phyloP scores from a whole-genome alignment of 2,329 filamentous ascomycete genomes.

The Cladosporium sp. region DNA sequence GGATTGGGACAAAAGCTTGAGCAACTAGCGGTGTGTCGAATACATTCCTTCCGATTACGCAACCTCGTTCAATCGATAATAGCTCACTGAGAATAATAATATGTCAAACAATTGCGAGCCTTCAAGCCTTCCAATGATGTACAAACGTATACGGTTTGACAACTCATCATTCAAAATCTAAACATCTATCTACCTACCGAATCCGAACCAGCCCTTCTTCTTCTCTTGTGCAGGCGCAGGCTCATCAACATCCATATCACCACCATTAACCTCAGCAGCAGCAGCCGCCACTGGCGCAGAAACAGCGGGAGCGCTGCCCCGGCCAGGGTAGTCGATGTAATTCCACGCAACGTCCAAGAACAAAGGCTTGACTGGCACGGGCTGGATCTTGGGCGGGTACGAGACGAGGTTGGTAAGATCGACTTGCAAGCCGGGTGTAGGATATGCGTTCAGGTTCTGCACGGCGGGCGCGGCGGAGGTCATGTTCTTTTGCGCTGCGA shows the following conservation, averaged over 20 bases:
- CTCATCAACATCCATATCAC: slow-evolving; percentile 23
- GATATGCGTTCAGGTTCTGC: slow-evolving; percentile 74
- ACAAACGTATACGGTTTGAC: not conserved
- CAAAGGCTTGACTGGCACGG: slow-evolving; percentile 88
- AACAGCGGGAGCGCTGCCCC: slow-evolving; percentile 32
- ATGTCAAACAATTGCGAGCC: no score
- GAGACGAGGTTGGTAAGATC: slow-evolving; percentile 79
- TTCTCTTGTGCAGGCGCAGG: slow-evolving; percentile 39
- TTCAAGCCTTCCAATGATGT: not conserved
- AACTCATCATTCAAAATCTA: not conserved
- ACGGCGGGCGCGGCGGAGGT: slow-evolving; percentile 62
- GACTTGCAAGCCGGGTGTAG: slow-evolving; percentile 58
- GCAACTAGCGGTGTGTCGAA: not conserved
- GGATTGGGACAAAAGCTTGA: not conserved
- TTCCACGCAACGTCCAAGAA: slow-evolving; percentile 98
- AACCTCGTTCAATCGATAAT: no score
- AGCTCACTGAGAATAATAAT: no score
- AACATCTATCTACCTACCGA: slow-evolving; percentile 41
- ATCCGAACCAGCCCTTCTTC: slow-evolving; percentile 55
- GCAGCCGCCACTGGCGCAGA: slow-evolving; percentile 26
- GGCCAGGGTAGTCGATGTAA: slow-evolving; percentile 87
- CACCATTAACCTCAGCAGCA: slow-evolving; percentile 27
- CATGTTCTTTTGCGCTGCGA: slow-evolving; percentile 48
- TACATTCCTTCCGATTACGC: no score
- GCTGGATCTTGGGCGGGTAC: slow-evolving; percentile 80